Base-by-base conservation (phyloP, 371 early-diverging fungal genomes). In the Apophysomyces sp. region DNA sequence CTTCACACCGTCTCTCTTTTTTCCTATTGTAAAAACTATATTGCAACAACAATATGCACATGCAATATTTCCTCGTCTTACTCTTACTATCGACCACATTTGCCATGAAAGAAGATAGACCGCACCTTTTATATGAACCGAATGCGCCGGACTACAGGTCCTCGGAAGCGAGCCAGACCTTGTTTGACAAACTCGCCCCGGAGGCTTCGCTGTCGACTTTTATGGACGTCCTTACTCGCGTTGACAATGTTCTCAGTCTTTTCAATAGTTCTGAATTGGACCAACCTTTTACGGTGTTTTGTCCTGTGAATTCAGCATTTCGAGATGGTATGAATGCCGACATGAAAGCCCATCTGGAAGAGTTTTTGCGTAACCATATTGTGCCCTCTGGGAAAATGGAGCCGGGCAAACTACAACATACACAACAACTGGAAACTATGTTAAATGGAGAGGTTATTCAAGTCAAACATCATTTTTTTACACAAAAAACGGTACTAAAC, bases 101-200 rank as follows among this genome's bases (percentile, higher is more conserved):
- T 37, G 26, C 57, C 24, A 44, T 63, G 36, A 49, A 36, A 29
- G 56, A 52, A 28, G 44, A 62, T 52, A 54, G 30, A 30, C 61
- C 67, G 29, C 57, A 69, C 36, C 31, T 74, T 21, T 49, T 74
- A 24, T 77, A 74, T 62, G 73, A 77, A 32, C 77, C 74, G 7
- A 65, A 69, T 32, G 74, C 71, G 24, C 74, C 74, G 16, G 75
- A 74, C 40, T 77, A 77, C 53, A 55, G 59, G 58, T 39, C 58
- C 54, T 41, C 71, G 29, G 61, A 49, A 12, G 41, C 34, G 24
- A 24, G 39, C 18, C 72, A 77, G 52, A 74, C 81, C 13, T 61
- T 81, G 40, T 77, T 81, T 66, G 81, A 81, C 60, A 74, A 68
- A 61, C 60, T 81, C 21, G 78, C 81, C 12, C 74, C 72, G 1